Percentiles rank a stretch among this genome's conserved stretches.
Conservation (phyloP, 257 asterid species). For the Petunia secreta region DNA sequence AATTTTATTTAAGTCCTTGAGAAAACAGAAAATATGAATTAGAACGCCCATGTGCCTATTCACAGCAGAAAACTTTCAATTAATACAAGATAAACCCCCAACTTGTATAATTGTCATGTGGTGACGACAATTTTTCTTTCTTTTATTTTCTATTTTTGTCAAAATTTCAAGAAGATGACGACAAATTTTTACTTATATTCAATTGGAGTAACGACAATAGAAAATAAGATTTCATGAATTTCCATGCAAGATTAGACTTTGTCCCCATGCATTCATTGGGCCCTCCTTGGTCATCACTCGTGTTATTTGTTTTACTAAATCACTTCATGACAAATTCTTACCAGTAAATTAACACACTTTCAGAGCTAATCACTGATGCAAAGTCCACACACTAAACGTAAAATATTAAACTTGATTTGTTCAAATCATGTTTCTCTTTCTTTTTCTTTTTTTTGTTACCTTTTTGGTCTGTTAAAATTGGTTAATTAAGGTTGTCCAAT, state of each 20-base stretch:
- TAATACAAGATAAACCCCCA: not conserved
- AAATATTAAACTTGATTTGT: not conserved
- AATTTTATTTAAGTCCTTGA: not conserved
- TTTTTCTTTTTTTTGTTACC: not conserved
- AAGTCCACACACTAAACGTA: conserved; percentile 7
- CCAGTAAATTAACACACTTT: not conserved
- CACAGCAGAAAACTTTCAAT: not conserved
- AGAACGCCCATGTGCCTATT: not conserved
- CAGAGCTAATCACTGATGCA: not conserved
- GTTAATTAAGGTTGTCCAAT: no score
- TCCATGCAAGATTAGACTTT: conserved; percentile 14
- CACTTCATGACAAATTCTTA: conserved; percentile 31
- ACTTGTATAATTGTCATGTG: not conserved
- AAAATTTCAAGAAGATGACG: not conserved
- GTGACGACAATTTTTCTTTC: not conserved
- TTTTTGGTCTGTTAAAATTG: not conserved
- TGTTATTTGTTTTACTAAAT: conserved; percentile 33
- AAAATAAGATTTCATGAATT: not conserved
- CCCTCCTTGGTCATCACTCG: conserved; percentile 7
- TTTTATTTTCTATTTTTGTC: not conserved
- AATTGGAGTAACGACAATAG: not conserved
- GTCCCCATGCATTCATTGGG: not conserved
- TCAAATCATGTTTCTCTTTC: not conserved
- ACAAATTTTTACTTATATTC: not conserved
- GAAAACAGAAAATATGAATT: not conserved